Percentiles rank a stretch among this genome's conserved stretches.
Conservation (phyloP, 805 yeast genomes). For the Jamesozyma gamospora region DNA sequence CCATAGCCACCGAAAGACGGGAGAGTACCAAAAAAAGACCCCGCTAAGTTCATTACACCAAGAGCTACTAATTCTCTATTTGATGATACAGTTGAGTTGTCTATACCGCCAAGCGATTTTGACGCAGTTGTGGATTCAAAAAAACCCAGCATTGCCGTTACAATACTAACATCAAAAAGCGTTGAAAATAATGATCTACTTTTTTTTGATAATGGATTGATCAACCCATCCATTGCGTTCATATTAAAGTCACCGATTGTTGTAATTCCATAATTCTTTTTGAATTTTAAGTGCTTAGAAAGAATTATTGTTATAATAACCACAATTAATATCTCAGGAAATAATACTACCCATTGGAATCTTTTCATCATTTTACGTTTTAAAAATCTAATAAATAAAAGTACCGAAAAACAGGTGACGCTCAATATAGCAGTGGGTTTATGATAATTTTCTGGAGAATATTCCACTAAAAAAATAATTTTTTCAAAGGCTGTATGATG, state of each 20-base stretch:
- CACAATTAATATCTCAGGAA: constrained; percentile 82
- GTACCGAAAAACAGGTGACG: constrained; percentile 36
- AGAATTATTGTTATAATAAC: constrained; percentile 52
- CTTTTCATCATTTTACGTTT: constrained; percentile 31
- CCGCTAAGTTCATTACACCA: constrained; percentile 62
- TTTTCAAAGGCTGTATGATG: constrained; percentile 68
- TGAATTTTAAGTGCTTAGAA: constrained; percentile 40
- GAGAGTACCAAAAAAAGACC: constrained; percentile 52
- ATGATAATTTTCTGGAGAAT: constrained; percentile 41
- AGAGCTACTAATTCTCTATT: constrained; percentile 87
- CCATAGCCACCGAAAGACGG: constrained; percentile 97
- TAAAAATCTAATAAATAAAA: constrained; percentile 35
- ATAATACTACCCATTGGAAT: constrained; percentile 41
- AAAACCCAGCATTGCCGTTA: constrained; percentile 79
- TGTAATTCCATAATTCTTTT: constrained; percentile 42
- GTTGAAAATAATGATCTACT: constrained; percentile 41
- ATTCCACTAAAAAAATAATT: constrained; percentile 41
- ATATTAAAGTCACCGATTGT: constrained; percentile 61
- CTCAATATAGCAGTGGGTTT: constrained; percentile 55
- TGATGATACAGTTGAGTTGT: constrained; percentile 56
- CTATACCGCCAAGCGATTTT: constrained; percentile 69
- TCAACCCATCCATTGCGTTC: constrained; percentile 36
- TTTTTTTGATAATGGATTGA: constrained; percentile 46
- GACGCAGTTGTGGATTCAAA: constrained; percentile 91
- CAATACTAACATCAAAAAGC: constrained; percentile 57